Percentiles rank a stretch among this genome's conserved stretches.
Conservation (phyloP, 2,329 filamentous ascomycete species). For the Pseudocercospora fijiensis region DNA sequence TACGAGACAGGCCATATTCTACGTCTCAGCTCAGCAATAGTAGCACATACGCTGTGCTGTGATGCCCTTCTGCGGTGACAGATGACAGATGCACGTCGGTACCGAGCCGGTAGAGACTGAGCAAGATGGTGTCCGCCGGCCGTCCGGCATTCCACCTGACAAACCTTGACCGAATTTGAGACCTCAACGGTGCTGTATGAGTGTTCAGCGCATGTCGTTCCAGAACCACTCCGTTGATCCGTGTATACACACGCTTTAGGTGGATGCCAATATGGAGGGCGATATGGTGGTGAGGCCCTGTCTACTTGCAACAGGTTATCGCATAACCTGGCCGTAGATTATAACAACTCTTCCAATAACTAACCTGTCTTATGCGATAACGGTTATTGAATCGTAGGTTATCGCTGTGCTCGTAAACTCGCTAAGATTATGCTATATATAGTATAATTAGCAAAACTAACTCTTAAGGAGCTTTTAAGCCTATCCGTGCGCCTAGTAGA, state of each 20-base stretch:
- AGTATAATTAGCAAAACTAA: no score
- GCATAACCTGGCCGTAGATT: no score
- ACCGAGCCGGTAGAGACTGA: neutral
- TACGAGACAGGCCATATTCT: neutral
- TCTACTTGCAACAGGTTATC: no score
- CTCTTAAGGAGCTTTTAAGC: no score
- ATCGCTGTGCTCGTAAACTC: no score
- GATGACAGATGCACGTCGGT: constrained; percentile 1
- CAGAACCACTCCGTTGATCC: neutral
- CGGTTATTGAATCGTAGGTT: no score
- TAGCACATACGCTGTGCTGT: neutral
- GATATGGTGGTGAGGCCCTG: no score
- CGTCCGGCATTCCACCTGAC: neutral
- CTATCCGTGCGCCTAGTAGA: no score
- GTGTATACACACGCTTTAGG: neutral
- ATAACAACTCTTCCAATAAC: no score
- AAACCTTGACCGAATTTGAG: neutral
- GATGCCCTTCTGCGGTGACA: neutral
- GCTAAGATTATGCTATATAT: no score
- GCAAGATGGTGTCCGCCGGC: neutral
- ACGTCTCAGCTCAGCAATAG: neutral
- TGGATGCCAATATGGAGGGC: neutral
- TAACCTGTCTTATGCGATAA: no score
- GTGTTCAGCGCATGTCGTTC: neutral
- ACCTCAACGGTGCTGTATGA: neutral